Conservation (phyloP, 2,329 filamentous ascomycete genomes). For the Cucurbitaria berberidis region DNA sequence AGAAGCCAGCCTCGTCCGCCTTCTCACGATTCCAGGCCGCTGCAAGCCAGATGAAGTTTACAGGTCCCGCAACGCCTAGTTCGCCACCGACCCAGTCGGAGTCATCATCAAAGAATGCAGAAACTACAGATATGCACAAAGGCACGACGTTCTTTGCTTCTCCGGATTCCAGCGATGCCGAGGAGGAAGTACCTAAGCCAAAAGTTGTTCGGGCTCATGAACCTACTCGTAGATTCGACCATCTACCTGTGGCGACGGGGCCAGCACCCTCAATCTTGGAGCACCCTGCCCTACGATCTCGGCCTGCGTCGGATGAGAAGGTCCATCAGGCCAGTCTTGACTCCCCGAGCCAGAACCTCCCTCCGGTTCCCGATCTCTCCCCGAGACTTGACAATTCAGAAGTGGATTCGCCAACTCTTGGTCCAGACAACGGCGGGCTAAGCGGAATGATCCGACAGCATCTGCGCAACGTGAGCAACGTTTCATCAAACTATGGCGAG, state of each 20-base stretch:
- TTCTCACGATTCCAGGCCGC: conserved; percentile 57
- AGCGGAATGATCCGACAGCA: conserved; percentile 86
- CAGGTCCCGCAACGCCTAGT: conserved; percentile 23
- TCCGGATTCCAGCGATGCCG: conserved; percentile 41
- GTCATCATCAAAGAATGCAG: conserved; percentile 9
- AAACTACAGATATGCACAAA: conserved; percentile 22
- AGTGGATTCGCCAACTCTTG: conserved; percentile 81
- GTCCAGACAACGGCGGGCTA: conserved; percentile 68
- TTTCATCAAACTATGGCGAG: conserved; percentile 74
- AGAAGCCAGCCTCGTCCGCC: conserved; percentile 41
- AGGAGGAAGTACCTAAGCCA: conserved; percentile 29
- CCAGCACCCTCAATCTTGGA: conserved; percentile 45
- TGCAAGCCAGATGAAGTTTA: conserved; percentile 51
- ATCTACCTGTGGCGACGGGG: conserved; percentile 41
- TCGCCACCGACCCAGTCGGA: conserved; percentile 17
- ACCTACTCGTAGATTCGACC: conserved; percentile 38
- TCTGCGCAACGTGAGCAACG: conserved; percentile 78
- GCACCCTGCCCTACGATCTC: conserved; percentile 47
- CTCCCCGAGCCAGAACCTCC: conserved; percentile 2
- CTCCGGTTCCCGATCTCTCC: conserved; percentile 12
- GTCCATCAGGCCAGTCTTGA: conserved; percentile 14
- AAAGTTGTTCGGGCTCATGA: conserved; percentile 24
- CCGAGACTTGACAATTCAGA: conserved; percentile 30
- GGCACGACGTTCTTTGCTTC: conserved; percentile 41
- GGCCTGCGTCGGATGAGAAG: conserved; percentile 30